Evolutionary conservation across 2,329 filamentous ascomycete species (phyloP), one percentile per base, ranked within the genome.

Genomic region (Epicoccum sorghinum): DNA sequence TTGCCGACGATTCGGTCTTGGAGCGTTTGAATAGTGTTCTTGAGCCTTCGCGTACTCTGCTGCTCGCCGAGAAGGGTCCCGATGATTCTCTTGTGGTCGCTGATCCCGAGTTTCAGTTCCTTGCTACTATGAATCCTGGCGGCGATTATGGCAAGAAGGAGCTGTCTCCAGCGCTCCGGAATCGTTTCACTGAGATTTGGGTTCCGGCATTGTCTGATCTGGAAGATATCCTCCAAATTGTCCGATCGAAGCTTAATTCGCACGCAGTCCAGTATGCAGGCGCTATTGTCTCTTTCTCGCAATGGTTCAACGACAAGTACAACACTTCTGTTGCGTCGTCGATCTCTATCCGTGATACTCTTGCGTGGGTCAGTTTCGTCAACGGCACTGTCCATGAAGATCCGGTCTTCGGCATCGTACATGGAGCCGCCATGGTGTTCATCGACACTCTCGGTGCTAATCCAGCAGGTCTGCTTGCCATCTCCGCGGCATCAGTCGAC

Each of bases 181-280:
- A 99, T 72, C 90, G 95, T 56, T 96, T 99, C 72, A 99, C 95
- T 0, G 95, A 99, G 75, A 97, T 99, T 7, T 99, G 95, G 95
- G 95, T 98, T 0, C 92, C 95, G 1, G 85, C 93, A 1, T 79
- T 98, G 54, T 92, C 91, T 1, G 90, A 93, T 55, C 84, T 86
- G 46, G 87, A 92, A 27, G 96, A 99, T 70, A 88, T 98, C 30
- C 77, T 92, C 18, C 89, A 96, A 38, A 99, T 99, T 61, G 86
- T 98, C 13, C 79, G 82, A 46, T 86, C 87, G 10, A 97, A 96
- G 72, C 80, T 99, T 14, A 75, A 76, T 4, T 72, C 80, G 0
- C 75, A 78, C 13, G 80, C 83, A 6, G 82, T 83, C 59, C 69
- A 79, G 1, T 81, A 89, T 60, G 86, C 91, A 0, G 78, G 79